A percentile compares a stretch with the other conserved stretches of the same genome.
Conservation (phyloP, 257 asterid genomes). For the Primulina huaijiensis region DNA sequence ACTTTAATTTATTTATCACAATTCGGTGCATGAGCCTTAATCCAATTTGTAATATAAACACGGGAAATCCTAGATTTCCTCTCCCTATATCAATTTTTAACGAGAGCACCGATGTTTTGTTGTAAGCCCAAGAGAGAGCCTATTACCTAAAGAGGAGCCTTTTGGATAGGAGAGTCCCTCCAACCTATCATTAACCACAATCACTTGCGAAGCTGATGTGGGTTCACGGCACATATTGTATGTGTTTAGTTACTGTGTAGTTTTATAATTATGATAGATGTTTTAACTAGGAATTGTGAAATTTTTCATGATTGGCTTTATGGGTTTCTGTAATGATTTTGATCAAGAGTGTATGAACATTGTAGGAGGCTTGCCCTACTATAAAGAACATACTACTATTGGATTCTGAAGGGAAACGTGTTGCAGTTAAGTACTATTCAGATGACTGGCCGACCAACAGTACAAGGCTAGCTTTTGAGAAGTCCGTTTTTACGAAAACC, state of each 20-base stretch:
- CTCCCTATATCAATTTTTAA: background rate
- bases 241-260: background rate
- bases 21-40: background rate
- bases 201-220: background rate
- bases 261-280: background rate
- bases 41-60: too few relatives aligned
- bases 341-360: slow-evolving; percentile 12
- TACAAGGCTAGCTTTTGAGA: slow-evolving; percentile 82
- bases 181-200: background rate
- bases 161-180: background rate
- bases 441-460: slow-evolving; percentile 89
- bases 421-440: slow-evolving; percentile 84
- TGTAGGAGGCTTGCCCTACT: slow-evolving; percentile 81
- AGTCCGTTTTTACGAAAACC: slow-evolving; percentile 74
- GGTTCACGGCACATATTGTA: background rate
- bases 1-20: background rate
- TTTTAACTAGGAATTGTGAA: slow-evolving; percentile 13
- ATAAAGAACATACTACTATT: slow-evolving; percentile 81
- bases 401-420: slow-evolving; percentile 97
- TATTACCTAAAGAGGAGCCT: background rate
- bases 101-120: background rate
- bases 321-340: slow-evolving; percentile 20
- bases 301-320: background rate
- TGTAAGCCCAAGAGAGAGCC: background rate
- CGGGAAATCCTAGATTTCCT: background rate